These are phyloP conservation scores for Leishmania amazonensis DNA, from an alignment of 208 protist species.

Conservation along the genomic window DNA sequence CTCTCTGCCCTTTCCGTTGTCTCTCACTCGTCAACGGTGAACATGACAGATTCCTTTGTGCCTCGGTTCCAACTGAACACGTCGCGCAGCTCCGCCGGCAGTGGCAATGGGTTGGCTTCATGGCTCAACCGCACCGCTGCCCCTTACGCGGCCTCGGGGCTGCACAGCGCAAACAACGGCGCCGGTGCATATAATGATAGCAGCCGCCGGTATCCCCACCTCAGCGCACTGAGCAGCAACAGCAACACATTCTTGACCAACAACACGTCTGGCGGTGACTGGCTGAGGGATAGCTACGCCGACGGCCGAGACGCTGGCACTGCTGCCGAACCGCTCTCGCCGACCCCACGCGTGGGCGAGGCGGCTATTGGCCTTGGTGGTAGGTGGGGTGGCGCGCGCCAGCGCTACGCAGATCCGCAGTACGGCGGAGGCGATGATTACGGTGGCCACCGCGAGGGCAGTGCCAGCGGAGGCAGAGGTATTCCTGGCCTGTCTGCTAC, in stretches of 20 bases:
- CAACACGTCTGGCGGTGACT: conserved; percentile 27
- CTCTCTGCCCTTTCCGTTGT: not conserved
- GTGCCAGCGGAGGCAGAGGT: conserved; percentile 9
- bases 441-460: not conserved
- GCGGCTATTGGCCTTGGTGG: not conserved
- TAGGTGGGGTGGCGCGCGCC: not conserved
- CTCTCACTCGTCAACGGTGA: not conserved
- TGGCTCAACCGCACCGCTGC: conserved; percentile 18
- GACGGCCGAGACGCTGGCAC: not conserved
- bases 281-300: not conserved
- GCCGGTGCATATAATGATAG: not conserved
- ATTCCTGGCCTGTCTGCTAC: conserved; percentile 13
- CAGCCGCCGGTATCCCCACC: not conserved
- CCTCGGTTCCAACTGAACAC: conserved; percentile 22
- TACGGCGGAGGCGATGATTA: not conserved
- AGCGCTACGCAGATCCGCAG: conserved; percentile 8
- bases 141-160: not conserved
- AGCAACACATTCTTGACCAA: conserved; percentile 32
- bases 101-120: not conserved
- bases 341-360: conserved; percentile 13
- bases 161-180: not conserved
- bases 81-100: conserved; percentile 5
- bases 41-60: conserved; percentile 20
- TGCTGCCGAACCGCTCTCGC: conserved; percentile 19
- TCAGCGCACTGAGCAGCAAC: conserved; percentile 10